A percentile compares a stretch with the other conserved stretches of the same genome.
These are phyloP conservation scores for Penicillium psychrosexuale DNA, from an alignment of 2,329 filamentous ascomycete genomes.

Conservation along the genomic window DNA sequence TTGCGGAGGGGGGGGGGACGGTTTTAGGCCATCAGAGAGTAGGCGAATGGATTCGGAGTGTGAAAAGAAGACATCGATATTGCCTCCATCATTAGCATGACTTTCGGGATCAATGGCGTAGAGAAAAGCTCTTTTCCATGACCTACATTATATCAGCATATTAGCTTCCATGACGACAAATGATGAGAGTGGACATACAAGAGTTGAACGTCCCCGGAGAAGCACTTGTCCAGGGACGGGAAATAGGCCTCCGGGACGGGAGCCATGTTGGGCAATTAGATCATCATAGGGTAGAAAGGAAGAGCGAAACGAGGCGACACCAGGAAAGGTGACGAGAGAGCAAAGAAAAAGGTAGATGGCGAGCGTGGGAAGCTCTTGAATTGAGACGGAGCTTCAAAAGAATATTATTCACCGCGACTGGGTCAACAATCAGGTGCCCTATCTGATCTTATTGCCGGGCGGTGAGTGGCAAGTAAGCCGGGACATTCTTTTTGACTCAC, in stretches of 20 bases:
- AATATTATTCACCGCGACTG: slow-evolving; percentile 32
- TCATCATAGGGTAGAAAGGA: slow-evolving; percentile 35
- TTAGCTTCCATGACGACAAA: not conserved
- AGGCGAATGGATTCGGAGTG: slow-evolving; percentile 66
- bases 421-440: slow-evolving; percentile 41
- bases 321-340: not conserved
- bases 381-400: slow-evolving; percentile 27
- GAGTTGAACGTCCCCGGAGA: slow-evolving; percentile 74
- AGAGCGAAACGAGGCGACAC: slow-evolving; percentile 11
- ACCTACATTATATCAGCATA: slow-evolving; percentile 47
- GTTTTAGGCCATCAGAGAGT: slow-evolving; percentile 65
- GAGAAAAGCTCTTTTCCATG: slow-evolving; percentile 57
- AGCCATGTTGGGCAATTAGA: slow-evolving; percentile 58
- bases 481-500: slow-evolving; percentile 16
- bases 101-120: slow-evolving; percentile 44
- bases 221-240: slow-evolving; percentile 78
- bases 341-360: slow-evolving; percentile 7
- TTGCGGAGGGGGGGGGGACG: slow-evolving; percentile 63
- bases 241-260: slow-evolving; percentile 72
- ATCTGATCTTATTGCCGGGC: slow-evolving; percentile 36
- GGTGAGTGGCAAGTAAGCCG: slow-evolving; percentile 23
- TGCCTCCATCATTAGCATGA: slow-evolving; percentile 52
- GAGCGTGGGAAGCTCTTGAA: slow-evolving; percentile 20
- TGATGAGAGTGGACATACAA: slow-evolving; percentile 54
- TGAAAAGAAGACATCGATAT: slow-evolving; percentile 66